Base-by-base conservation (phyloP, 2,329 filamentous ascomycete species). In the Hypoxylon sp. region DNA sequence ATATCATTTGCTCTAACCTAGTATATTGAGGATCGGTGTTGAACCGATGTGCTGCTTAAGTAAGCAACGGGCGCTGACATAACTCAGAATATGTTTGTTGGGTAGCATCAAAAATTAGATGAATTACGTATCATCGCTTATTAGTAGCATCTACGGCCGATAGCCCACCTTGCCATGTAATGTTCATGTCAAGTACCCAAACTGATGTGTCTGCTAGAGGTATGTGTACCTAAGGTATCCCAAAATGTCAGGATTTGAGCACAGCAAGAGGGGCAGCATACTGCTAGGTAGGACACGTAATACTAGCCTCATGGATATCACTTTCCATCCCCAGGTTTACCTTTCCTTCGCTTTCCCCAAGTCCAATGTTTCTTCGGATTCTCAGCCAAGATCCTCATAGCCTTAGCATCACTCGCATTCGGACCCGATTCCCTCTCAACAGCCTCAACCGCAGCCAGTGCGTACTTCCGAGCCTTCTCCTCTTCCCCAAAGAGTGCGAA, bases 401-500 rank as follows among this genome's bases (percentile, higher is more conserved):
- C 71, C 63, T 52, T 52, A 1, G 74, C 68, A 62, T 81, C 79
- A 2, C 58, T 66, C 0, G 75, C 74, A 0, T 70, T 54, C 2
- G 73, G 70, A 0, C 81, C 80, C 3, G 71, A 73, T 71, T 82
- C 80, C 5, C 77, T 71, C 33, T 69, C 71, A 31, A 81, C 33
- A 9, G 79, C 79, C 5, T 72, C 77, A 1, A 71, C 75, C 2
- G 81, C 81, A 39, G 70, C 54, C 1, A n/a, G 22, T 2, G 80
- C 81, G 63, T 78, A 80, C 59, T 73, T 70, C 1, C 58, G 70
- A 0, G 80, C 76, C 62, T 73, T 73, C 35, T 73, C 73, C 63
- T 78, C 77, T 31, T 78, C 74, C 11, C 77, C 80, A 63, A 81
- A 79, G 57, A 81, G 74, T 10, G 78, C 77, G 39, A 74, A 80